Conservation (phyloP, 2,329 filamentous ascomycete genomes). For the Pseudogymnoascus sp. region DNA sequence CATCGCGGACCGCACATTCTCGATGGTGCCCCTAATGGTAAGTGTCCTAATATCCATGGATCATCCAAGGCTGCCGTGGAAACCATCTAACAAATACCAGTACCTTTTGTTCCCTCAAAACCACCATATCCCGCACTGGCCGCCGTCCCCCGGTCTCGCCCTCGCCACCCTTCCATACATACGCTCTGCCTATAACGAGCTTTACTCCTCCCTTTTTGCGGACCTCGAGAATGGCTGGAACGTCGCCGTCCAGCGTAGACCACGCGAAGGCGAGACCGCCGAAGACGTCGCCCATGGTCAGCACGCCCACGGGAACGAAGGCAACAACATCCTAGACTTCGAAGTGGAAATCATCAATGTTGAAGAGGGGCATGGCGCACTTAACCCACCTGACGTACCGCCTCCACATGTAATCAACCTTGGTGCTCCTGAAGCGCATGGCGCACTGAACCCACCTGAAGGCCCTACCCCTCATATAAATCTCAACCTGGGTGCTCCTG, state of each 20-base stretch:
- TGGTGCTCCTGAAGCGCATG: not conserved
- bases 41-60: constrained; percentile 45
- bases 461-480: not conserved
- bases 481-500: not conserved
- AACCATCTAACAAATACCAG: constrained; percentile 12
- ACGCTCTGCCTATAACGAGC: constrained; percentile 51
- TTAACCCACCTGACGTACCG: not conserved
- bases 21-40: constrained; percentile 29
- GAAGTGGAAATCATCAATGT: constrained; percentile 35
- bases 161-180: constrained; percentile 59
- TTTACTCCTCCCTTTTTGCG: constrained; percentile 37
- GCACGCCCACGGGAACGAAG: constrained; percentile 19
- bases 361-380: not conserved
- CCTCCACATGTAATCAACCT: not conserved
- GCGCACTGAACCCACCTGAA: not conserved
- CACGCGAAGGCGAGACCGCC: constrained; percentile 27
- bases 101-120: constrained; percentile 19
- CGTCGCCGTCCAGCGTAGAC: constrained; percentile 24
- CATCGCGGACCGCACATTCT: constrained; percentile 42
- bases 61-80: constrained; percentile 16
- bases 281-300: constrained; percentile 20
- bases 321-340: constrained; percentile 13
- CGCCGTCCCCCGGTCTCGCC: constrained; percentile 55
- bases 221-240: constrained; percentile 26
- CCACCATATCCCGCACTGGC: constrained; percentile 21